Percentiles rank a stretch among this genome's conserved stretches.
Evolutionary conservation across 495 filamentous ascomycete species (phyloP).

Genomic region (Penicillium steckii): DNA sequence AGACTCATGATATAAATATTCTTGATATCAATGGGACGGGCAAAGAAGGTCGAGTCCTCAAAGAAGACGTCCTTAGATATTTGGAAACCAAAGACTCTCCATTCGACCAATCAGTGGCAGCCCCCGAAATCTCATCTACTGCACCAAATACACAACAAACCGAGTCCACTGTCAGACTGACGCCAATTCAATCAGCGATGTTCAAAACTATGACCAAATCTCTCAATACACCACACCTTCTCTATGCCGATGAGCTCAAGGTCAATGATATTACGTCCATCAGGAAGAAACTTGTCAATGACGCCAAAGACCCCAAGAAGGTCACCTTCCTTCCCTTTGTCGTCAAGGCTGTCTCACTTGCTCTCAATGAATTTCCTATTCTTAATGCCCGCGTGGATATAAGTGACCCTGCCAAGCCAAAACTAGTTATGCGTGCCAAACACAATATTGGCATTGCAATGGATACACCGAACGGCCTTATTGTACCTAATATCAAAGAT

Average conservation of each 20-base stretch:
- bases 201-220: slow-evolving; percentile 98
- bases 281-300: slow-evolving; percentile 56
- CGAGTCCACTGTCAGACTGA: slow-evolving; percentile 66
- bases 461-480: slow-evolving; percentile 84
- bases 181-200: slow-evolving; percentile 85
- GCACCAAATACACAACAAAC: slow-evolving; percentile 45
- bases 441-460: slow-evolving; percentile 98
- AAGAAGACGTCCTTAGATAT: slow-evolving; percentile 89
- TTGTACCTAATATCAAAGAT: slow-evolving; percentile 94
- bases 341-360: slow-evolving; percentile 88
- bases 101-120: background rate
- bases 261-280: slow-evolving; percentile 69
- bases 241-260: slow-evolving; percentile 85
- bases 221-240: slow-evolving; percentile 86
- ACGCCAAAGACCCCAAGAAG: slow-evolving; percentile 52
- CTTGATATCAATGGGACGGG: slow-evolving; percentile 78
- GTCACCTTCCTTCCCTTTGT: slow-evolving; percentile 91
- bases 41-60: slow-evolving; percentile 86
- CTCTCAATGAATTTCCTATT: slow-evolving; percentile 75
- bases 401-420: slow-evolving; percentile 56
- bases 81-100: slow-evolving; percentile 34
- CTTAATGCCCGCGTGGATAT: slow-evolving; percentile 83
- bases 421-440: slow-evolving; percentile 69
- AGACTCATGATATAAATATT: slow-evolving; percentile 74
- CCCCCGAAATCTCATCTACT: slow-evolving; percentile 9